phyloP scores from a whole-genome alignment of 805 yeast genomes.

The Candida qinlingensis region DNA sequence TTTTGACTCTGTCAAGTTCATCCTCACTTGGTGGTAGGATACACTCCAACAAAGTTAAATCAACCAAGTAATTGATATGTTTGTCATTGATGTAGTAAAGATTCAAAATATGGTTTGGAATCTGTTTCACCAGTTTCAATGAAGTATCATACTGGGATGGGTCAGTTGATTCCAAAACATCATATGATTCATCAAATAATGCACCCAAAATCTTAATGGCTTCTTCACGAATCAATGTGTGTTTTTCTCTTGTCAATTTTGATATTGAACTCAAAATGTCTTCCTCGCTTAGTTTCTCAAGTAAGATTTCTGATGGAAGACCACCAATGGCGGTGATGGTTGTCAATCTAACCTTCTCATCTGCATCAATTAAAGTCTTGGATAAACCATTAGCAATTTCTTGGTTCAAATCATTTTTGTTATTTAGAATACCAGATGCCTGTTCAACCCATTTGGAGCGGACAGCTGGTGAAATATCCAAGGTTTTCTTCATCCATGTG shows the following conservation, averaged over 20 bases:
- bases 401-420: slow-evolving; percentile 39
- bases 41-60: slow-evolving; percentile 51
- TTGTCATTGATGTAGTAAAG: slow-evolving; percentile 71
- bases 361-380: slow-evolving; percentile 69
- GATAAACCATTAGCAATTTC: slow-evolving; percentile 56
- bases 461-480: slow-evolving; percentile 62
- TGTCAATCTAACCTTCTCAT: slow-evolving; percentile 62
- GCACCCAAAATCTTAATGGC: slow-evolving; percentile 51
- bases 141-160: neutral
- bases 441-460: slow-evolving; percentile 67
- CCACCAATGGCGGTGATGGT: slow-evolving; percentile 49
- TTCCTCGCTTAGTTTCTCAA: slow-evolving; percentile 41
- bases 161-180: slow-evolving; percentile 18
- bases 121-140: slow-evolving; percentile 30
- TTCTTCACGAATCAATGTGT: slow-evolving; percentile 54
- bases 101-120: slow-evolving; percentile 63
- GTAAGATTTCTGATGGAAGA: slow-evolving; percentile 42
- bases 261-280: slow-evolving; percentile 48
- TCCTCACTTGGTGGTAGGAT: slow-evolving; percentile 52
- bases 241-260: slow-evolving; percentile 68
- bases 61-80: slow-evolving; percentile 61
- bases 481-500: slow-evolving; percentile 69
- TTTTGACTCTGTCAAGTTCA: slow-evolving; percentile 40
- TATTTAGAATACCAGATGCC: slow-evolving; percentile 40
- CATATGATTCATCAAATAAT: slow-evolving; percentile 45